Evolutionary conservation across 257 asterid genomes (phyloP).

Genomic region (Solanum pimpinellifolium): DNA sequence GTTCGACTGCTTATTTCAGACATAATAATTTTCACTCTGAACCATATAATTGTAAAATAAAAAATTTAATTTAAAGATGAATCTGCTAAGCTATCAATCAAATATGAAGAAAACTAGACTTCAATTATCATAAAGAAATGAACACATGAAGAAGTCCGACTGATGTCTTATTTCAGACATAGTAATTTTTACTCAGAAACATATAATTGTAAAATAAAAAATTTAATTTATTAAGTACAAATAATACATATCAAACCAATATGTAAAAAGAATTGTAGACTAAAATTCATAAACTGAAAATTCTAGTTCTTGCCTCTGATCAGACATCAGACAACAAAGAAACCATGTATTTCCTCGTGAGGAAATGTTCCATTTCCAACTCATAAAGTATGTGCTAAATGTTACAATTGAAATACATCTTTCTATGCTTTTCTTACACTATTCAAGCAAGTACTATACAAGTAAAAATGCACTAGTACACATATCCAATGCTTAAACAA

Average conservation of each 20-base stretch:
- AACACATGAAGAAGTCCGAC: neutral
- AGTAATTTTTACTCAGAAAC: neutral
- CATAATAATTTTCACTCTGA: too few relatives aligned
- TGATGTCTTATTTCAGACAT: neutral
- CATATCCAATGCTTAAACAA: neutral
- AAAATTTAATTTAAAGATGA: too few relatives aligned
- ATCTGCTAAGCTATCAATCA: too few relatives aligned
- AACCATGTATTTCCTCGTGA: neutral
- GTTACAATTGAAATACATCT: neutral
- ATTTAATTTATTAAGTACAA: neutral
- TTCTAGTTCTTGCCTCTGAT: neutral
- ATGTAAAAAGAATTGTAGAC: neutral
- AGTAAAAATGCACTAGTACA: conserved; percentile 4
- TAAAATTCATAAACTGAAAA: neutral
- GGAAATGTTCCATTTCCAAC: neutral
- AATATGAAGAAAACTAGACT: too few relatives aligned
- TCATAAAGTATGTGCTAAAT: neutral
- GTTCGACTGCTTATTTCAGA: too few relatives aligned
- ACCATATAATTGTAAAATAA: too few relatives aligned
- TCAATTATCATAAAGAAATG: neutral
- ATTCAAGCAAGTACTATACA: neutral
- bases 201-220: neutral
- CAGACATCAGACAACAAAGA: neutral
- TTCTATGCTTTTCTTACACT: neutral
- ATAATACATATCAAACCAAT: neutral